A percentile compares a stretch with the other conserved stretches of the same genome.
These are phyloP conservation scores for Colletotrichum neosansevieriae DNA, from an alignment of 2,329 filamentous ascomycete genomes.

Conservation along the genomic window DNA sequence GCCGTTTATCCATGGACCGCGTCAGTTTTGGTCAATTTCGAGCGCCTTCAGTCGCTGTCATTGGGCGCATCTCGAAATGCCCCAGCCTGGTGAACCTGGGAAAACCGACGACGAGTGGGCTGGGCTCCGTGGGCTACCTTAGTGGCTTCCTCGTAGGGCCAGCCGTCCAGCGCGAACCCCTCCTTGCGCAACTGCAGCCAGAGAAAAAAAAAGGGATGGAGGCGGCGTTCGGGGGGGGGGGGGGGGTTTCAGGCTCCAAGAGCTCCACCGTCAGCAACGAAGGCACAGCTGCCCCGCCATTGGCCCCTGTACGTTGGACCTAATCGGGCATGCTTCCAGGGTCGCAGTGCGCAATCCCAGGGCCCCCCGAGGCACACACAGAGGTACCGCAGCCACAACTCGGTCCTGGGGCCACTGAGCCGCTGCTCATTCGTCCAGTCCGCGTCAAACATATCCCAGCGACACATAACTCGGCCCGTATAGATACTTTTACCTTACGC, in stretches of 20 bases:
- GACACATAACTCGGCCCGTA: constrained; percentile 8
- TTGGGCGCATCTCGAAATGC: constrained; percentile 14
- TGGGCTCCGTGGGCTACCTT: background rate
- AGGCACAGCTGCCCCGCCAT: constrained; percentile 15
- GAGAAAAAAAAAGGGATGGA: background rate
- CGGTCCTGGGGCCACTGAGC: constrained; percentile 26
- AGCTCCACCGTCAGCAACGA: background rate
- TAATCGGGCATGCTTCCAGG: constrained; percentile 30
- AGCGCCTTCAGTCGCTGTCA: background rate
- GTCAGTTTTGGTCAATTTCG: constrained; percentile 1
- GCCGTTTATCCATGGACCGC: constrained; percentile 30
- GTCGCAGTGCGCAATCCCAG: constrained; percentile 13
- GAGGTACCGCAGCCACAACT: constrained; percentile 18
- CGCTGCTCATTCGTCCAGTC: constrained; percentile 13
- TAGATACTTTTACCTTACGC: background rate
- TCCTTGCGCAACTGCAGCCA: background rate
- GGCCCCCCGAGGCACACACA: background rate
- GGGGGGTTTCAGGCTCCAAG: background rate
- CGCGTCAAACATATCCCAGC: constrained; percentile 5
- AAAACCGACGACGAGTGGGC: background rate
- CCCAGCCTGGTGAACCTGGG: background rate
- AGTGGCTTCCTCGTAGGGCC: constrained; percentile 18
- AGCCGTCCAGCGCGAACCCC: background rate
- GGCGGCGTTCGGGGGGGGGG: too few species aligned
- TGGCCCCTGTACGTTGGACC: constrained; percentile 1